Percentiles rank a stretch among this genome's conserved stretches.
These are phyloP conservation scores for Physcomitrellopsis africana DNA, from an alignment of 225 moss, liverwort and hornwort species.

Conservation along the genomic window DNA sequence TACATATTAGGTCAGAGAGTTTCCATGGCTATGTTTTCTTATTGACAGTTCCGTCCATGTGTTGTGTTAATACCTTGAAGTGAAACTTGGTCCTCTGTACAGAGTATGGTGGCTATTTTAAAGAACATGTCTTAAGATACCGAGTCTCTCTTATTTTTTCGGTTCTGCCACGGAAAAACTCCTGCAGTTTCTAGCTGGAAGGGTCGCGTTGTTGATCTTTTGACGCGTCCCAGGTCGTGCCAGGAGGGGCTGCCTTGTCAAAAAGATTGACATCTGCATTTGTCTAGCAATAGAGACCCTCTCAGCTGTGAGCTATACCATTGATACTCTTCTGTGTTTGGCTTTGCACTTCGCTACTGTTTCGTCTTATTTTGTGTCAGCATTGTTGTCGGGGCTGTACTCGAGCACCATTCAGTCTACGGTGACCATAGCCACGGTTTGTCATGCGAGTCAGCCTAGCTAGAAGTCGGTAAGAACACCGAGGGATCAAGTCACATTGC, in stretches of 20 bases:
- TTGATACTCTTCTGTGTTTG: neutral
- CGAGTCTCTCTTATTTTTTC: no score
- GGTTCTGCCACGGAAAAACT: no score
- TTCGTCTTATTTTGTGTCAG: neutral
- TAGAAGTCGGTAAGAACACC: neutral
- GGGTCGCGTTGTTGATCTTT: neutral
- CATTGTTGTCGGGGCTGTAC: neutral
- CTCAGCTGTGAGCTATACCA: neutral
- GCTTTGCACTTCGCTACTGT: neutral
- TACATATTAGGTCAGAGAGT: conserved; percentile 15
- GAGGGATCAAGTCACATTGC: neutral
- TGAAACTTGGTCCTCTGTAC: neutral
- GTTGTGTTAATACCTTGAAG: neutral
- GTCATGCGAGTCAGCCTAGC: neutral
- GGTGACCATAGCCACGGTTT: neutral
- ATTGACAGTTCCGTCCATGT: neutral
- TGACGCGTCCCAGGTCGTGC: neutral
- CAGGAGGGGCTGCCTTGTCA: neutral
- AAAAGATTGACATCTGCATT: neutral
- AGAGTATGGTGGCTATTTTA: neutral
- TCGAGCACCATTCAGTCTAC: neutral
- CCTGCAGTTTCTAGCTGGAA: neutral
- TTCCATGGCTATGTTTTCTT: neutral
- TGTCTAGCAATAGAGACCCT: neutral
- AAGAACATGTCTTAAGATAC: neutral